A percentile compares a stretch with the other conserved stretches of the same genome.
These are phyloP conservation scores for Phaeomoniella chlamydospora DNA, from an alignment of 2,329 filamentous ascomycete species.

Conservation along the genomic window DNA sequence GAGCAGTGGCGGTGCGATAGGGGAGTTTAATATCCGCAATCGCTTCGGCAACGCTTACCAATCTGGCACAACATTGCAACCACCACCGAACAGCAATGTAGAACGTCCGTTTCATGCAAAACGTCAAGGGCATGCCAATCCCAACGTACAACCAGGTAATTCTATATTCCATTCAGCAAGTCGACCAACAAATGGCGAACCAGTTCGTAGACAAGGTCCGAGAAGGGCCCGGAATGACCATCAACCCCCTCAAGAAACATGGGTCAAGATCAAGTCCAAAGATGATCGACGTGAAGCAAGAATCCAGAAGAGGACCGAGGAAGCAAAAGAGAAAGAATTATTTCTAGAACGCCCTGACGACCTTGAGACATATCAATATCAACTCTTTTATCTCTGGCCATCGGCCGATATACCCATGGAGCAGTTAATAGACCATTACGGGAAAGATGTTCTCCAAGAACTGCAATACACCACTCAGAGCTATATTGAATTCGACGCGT, in stretches of 20 bases:
- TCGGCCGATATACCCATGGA: constrained; percentile 7
- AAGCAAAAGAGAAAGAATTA: neutral
- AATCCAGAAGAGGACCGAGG: neutral
- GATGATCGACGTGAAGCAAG: neutral
- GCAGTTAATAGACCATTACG: constrained; percentile 7
- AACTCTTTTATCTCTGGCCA: constrained; percentile 10
- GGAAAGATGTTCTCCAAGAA: constrained; percentile 5
- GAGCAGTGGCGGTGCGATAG: no score
- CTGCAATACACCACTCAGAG: constrained; percentile 6
- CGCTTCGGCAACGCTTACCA: neutral
- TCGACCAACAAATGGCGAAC: no score
- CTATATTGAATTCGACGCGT: constrained; percentile 5
- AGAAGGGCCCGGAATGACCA: neutral
- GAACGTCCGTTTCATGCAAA: neutral
- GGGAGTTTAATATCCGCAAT: no score
- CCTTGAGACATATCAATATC: neutral
- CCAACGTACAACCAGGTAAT: neutral
- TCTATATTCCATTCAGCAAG: no score
- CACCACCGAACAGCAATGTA: no score
- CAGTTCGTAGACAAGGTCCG: neutral
- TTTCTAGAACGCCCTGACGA: neutral
- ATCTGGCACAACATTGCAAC: no score
- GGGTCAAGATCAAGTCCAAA: neutral
- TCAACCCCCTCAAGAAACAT: neutral
- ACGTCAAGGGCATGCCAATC: neutral